Base-by-base conservation (phyloP, 768 basidiomycete genomes). In the Galerina marginata region DNA sequence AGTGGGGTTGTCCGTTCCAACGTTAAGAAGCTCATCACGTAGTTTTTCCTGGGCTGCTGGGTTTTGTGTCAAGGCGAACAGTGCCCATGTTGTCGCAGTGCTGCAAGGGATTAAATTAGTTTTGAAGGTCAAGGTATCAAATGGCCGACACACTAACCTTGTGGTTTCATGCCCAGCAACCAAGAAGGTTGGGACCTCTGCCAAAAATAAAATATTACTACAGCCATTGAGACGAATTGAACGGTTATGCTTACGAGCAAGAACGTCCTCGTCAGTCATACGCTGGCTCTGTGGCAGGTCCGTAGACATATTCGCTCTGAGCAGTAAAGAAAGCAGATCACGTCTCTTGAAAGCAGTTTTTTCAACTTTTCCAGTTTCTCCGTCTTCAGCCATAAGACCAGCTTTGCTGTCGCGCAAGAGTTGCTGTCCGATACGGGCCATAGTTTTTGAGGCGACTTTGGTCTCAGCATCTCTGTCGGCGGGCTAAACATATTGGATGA, bases 241-340 rank as follows among this genome's bases (percentile, higher is more conserved):
- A 9, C 6, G 25, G 14, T 26, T 4, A 45, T 11, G 66, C 85
- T 59, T 63, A 88, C 81, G 81, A 56, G 79, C 73, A 2, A 88
- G 59, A 14, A 91, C 85, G 60, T 91, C 89, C 29, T 79, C 79
- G 56, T 91, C 89, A 0, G 80, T 80, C 73, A 91, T 73, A 39
- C 75, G 75, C 67, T 88, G 86, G 46, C 65, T 74, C 6, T 82
- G 81, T 0, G 83, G 81, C 4, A 87, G 64, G 66, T 91, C 86
- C 1, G 80, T 82, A 0, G 85, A 81, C 74, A 87, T 81, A 67
- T 91, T 91, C 3, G 89, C 88, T 59, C 79, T 79, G 44, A 90
- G 75, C 3, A 91, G 75, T 26, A 89, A 65, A 0, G 84, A 85
- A 3, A 91, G 74, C 3, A 91, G 67, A 72, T 90, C 89, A 15